Conservation (phyloP, 2,329 filamentous ascomycete genomes). For the Colletotrichum neosansevieriae region DNA sequence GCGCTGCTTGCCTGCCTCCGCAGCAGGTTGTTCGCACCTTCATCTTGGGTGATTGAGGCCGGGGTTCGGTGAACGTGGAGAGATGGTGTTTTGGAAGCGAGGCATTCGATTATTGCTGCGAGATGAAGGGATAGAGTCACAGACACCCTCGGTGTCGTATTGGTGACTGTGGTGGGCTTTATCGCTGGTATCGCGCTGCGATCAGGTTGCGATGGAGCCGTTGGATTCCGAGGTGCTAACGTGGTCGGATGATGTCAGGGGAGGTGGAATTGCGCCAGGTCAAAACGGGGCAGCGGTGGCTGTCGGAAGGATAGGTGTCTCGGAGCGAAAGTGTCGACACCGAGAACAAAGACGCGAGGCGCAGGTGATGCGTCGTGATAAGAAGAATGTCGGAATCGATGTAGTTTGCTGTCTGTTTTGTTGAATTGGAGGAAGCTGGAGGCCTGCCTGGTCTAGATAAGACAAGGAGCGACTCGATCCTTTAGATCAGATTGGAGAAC, state of each 20-base stretch:
- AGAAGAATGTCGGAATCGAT: conserved; percentile 4
- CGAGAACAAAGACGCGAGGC: conserved; percentile 12
- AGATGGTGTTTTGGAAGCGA: conserved; percentile 13
- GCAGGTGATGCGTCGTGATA: conserved; percentile 26
- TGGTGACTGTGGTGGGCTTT: conserved; percentile 23
- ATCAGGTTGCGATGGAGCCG: conserved; percentile 36
- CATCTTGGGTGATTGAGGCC: conserved; percentile 37
- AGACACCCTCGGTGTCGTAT: conserved; percentile 1
- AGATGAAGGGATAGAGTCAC: background rate
- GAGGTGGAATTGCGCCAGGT: conserved; percentile 36
- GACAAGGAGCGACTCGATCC: conserved; percentile 37
- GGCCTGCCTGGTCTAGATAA: conserved; percentile 32
- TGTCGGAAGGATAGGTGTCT: conserved; percentile 32
- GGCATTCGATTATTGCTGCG: conserved; percentile 21
- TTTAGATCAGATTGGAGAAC: conserved; percentile 39
- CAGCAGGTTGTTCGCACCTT: conserved; percentile 40
- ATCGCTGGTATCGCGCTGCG: conserved; percentile 36
- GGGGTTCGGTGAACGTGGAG: conserved; percentile 27
- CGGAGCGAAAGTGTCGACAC: conserved; percentile 7
- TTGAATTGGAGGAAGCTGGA: conserved; percentile 19
- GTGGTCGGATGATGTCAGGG: conserved; percentile 41
- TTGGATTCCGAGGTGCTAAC: conserved; percentile 29
- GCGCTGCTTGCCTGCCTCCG: conserved; percentile 23
- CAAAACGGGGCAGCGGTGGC: conserved; percentile 12
- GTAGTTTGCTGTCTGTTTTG: conserved; percentile 30